phyloP scores from a whole-genome alignment of 768 basidiomycete species.

The Termitomyces sp. region DNA sequence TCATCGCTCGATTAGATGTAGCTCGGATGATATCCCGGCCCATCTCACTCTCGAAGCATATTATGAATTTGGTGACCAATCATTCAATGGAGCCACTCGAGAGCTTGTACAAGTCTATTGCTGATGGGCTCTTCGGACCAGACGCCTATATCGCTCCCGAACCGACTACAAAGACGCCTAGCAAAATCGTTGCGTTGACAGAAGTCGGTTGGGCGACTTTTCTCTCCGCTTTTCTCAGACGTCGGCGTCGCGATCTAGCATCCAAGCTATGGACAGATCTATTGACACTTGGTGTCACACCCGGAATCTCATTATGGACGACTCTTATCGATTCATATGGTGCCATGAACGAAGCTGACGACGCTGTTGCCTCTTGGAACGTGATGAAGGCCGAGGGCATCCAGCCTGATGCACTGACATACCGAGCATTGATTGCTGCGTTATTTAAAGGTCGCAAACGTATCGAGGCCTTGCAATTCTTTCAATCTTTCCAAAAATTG shows the following conservation, averaged over 20 bases:
- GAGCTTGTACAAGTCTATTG: conserved; percentile 49
- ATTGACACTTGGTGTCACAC: conserved; percentile 41
- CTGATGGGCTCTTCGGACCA: conserved; percentile 48
- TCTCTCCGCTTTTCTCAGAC: conserved; percentile 60
- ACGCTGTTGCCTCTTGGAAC: conserved; percentile 62
- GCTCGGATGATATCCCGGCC: conserved; percentile 55
- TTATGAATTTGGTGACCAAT: conserved; percentile 43
- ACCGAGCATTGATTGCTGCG: conserved; percentile 67
- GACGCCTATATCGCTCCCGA: conserved; percentile 55
- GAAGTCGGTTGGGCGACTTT: conserved; percentile 65
- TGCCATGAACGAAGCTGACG: conserved; percentile 44
- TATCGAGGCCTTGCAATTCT: conserved; percentile 49
- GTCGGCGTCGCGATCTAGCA: conserved; percentile 55
- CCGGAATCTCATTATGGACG: conserved; percentile 67
- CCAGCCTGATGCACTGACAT: conserved; percentile 59
- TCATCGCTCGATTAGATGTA: conserved; percentile 45
- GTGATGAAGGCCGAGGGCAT: conserved; percentile 58
- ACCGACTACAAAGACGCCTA: conserved; percentile 32
- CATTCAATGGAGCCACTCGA: conserved; percentile 34
- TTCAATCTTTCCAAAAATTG: conserved; percentile 49
- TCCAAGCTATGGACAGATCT: conserved; percentile 71
- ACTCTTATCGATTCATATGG: conserved; percentile 66
- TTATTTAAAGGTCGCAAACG: conserved; percentile 52
- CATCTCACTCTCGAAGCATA: conserved; percentile 45
- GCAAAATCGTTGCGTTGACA: conserved; percentile 49